Percentiles rank a stretch among this genome's conserved stretches.
Evolutionary conservation across 441 rosid genomes (phyloP).

Genomic region (Populus hybrid): DNA sequence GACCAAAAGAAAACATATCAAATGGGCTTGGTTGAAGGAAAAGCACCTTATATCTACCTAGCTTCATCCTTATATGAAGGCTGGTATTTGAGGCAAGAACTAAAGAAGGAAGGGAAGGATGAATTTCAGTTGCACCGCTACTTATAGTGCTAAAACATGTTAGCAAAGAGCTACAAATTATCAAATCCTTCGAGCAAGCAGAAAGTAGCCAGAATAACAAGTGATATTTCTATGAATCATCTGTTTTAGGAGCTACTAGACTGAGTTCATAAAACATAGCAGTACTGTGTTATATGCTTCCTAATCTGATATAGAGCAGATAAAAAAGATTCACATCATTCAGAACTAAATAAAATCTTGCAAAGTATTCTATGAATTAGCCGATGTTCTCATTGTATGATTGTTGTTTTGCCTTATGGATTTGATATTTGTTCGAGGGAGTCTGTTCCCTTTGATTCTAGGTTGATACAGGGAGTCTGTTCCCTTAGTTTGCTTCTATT

Average conservation of each 20-base stretch:
- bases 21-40: neutral
- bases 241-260: neutral
- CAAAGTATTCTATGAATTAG: neutral
- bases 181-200: neutral
- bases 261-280: neutral
- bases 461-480: too few relatives aligned
- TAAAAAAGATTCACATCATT: neutral
- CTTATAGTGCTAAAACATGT: neutral
- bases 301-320: neutral
- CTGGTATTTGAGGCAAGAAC: neutral
- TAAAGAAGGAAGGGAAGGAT: neutral
- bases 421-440: too few relatives aligned
- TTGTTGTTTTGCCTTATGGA: too few relatives aligned
- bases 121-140: slow-evolving; percentile 3
- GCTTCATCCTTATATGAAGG: neutral
- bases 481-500: too few relatives aligned
- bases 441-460: too few relatives aligned
- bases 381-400: too few relatives aligned
- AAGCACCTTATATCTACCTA: neutral
- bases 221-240: neutral
- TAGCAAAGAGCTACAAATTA: neutral
- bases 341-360: neutral
- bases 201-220: neutral
- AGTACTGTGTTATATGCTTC: neutral
- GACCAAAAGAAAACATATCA: neutral